These are phyloP conservation scores for Pezicula rhizophila DNA, from an alignment of 2,329 filamentous ascomycete genomes.

Conservation along the genomic window DNA sequence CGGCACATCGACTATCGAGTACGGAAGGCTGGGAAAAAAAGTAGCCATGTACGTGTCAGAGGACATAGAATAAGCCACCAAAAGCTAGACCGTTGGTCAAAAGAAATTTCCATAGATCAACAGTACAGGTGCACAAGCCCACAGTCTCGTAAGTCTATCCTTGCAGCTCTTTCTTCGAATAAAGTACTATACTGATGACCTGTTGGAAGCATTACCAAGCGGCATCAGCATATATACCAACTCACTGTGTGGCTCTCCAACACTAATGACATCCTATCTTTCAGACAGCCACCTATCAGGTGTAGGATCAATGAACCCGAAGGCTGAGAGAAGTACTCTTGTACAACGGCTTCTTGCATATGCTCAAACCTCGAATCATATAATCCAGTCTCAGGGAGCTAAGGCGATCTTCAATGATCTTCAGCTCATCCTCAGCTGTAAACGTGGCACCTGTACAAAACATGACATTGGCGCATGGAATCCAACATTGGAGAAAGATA, in stretches of 20 bases:
- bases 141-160: constrained; percentile 8
- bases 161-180: not conserved
- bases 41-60: constrained; percentile 5
- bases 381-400: constrained; percentile 4
- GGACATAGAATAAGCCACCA: constrained; percentile 9
- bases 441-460: not conserved
- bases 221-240: constrained; percentile 12
- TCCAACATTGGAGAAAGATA: constrained; percentile 5
- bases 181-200: not conserved
- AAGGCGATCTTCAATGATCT: constrained; percentile 12
- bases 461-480: not conserved
- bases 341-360: constrained; percentile 9
- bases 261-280: not conserved
- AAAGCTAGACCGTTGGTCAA: constrained; percentile 8
- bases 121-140: not conserved
- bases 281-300: constrained; percentile 1
- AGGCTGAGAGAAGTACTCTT: not conserved
- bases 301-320: not conserved
- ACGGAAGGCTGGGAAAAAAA: constrained; percentile 6
- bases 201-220: constrained; percentile 11
- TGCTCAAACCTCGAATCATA: constrained; percentile 1
- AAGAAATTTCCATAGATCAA: constrained; percentile 4
- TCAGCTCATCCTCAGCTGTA: constrained; percentile 6
- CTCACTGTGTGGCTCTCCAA: constrained; percentile 3
- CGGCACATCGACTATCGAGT: constrained; percentile 8